Base-by-base conservation (phyloP, 2,329 filamentous ascomycete genomes). In the Fusarium sp. region DNA sequence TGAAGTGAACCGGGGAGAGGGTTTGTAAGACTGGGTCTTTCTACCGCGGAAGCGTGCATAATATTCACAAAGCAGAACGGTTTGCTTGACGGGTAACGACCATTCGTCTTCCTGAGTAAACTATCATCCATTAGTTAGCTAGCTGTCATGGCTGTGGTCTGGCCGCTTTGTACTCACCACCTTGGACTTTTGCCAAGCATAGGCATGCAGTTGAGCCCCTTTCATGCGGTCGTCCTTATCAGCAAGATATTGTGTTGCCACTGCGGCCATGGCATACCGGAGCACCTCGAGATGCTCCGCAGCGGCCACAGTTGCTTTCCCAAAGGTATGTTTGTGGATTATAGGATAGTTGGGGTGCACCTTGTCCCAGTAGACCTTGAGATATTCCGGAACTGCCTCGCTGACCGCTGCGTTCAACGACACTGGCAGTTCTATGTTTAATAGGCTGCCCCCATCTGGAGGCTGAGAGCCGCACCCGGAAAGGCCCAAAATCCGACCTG, bases 261-360 rank as follows among this genome's bases (percentile, higher is more conserved):
- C 79, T n/a, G 88, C 88, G 24, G 88, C 88, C 88, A 90, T 90
- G 68, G 88, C 87, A 69, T 84, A 89, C 16, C 82, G 84, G 54
- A 90, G 81, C 48, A 87, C 80, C 63, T 88, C 85, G 8, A 80
- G 39, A 31, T 82, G 79, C 63, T 86, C 84, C 6, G 81, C 79
- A 9, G 69, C 67, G 29, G 64, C 72, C 13, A 74, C 75, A 7
- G 77, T 69, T 20, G 80, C 80, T 29, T 80, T 81, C 65, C 87
- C 85, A 45, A 87, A 85, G 16, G 84, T 85, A 24, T 81, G 78
- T 67, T 83, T 84, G 79, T 90, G 88, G 29, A 90, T 82, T 29
- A 90, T 78, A n/a, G 88, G 88, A 73, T 85, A 86, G 65, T 83
- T 72, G 24, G 82, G 81, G 73, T 89, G 83, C 58, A 89, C 85